Percentiles rank a stretch among this genome's conserved stretches.
Conservation (phyloP, 257 asterid species). For the Echium plantagineum region DNA sequence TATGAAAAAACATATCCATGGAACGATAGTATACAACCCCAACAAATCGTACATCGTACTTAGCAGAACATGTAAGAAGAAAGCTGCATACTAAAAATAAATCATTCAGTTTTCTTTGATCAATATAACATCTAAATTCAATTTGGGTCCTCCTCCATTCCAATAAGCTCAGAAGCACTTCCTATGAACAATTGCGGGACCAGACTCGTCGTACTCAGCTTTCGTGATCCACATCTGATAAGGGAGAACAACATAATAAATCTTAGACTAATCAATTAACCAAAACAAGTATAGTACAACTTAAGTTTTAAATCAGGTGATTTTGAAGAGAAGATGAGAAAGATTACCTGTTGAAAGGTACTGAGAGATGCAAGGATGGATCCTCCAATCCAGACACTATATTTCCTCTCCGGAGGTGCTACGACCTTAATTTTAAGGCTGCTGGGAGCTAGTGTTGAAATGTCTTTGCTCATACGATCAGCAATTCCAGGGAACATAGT, state of each 20-base stretch:
- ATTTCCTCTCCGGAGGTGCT: constrained; percentile 62
- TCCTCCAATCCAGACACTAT: constrained; percentile 75
- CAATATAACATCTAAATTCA: not conserved
- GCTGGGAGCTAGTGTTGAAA: constrained; percentile 50
- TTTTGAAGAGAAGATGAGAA: not conserved
- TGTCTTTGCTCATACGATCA: constrained; percentile 62
- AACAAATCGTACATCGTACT: not conserved
- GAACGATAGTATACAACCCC: not conserved
- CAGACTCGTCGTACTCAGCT: not conserved
- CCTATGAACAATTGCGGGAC: not conserved
- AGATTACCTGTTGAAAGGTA: constrained; percentile 56
- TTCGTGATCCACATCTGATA: not conserved
- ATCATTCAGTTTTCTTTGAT: not conserved
- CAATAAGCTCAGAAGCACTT: not conserved
- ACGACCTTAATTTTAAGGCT: constrained; percentile 61
- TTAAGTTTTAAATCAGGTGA: not conserved
- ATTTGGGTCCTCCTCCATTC: not conserved
- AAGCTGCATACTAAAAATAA: not conserved
- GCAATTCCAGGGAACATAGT: constrained; percentile 73
- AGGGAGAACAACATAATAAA: not conserved
- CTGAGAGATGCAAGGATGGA: constrained; percentile 57
- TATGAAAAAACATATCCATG: not conserved
- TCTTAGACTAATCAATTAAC: not conserved
- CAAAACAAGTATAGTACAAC: not conserved
- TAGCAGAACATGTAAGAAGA: not conserved